A percentile compares a stretch with the other conserved stretches of the same genome.
phyloP scores from a whole-genome alignment of 169 alveolate species.

The Theileria orientalis region DNA sequence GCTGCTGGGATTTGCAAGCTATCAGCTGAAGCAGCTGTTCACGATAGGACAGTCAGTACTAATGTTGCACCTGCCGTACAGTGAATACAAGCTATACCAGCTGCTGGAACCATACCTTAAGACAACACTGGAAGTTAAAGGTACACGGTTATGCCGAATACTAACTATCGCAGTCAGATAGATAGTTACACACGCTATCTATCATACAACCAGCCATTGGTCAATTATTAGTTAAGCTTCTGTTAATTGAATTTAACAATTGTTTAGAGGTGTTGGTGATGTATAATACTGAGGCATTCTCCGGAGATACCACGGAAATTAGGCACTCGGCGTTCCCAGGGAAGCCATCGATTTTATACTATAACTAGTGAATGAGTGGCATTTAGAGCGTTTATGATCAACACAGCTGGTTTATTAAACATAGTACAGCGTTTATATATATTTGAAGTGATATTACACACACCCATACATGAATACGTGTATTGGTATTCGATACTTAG shows the following conservation, averaged over 20 bases:
- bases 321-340: conserved; percentile 71
- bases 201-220: no score
- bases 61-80: conserved; percentile 47
- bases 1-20: conserved; percentile 85
- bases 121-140: conserved; percentile 50
- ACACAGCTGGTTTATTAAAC: no score
- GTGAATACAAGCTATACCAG: conserved; percentile 66
- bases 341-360: conserved; percentile 70
- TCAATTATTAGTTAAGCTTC: no score
- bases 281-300: conserved; percentile 57
- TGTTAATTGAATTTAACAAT: conserved; percentile 40
- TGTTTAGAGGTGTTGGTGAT: conserved; percentile 64
- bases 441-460: no score
- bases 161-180: not conserved
- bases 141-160: conserved; percentile 15
- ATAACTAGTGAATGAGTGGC: conserved; percentile 11
- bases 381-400: not conserved
- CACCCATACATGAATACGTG: no score
- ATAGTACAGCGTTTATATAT: no score
- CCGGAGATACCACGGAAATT: conserved; percentile 62
- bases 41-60: conserved; percentile 38
- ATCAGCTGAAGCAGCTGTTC: conserved; percentile 75
- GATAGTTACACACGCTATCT: no score
- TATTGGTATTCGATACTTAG: no score
- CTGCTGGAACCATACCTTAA: conserved; percentile 46